Conservation (phyloP, 2,329 filamentous ascomycete genomes). For the Dactylellina leptospora region DNA sequence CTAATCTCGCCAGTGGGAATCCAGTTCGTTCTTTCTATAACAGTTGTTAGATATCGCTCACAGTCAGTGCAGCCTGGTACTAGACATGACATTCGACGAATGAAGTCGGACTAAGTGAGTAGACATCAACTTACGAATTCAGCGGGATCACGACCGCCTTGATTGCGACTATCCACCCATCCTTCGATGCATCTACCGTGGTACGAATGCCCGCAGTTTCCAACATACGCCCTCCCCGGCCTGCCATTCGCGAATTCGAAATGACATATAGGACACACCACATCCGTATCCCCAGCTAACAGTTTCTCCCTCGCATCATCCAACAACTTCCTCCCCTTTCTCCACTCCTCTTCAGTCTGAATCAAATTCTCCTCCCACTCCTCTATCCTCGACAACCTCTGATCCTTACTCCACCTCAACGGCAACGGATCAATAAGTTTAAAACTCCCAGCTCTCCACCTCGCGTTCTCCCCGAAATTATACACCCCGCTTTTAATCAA, state of each 20-base stretch:
- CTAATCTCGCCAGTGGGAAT: slow-evolving; percentile 16
- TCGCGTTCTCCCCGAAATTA: not conserved
- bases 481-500: slow-evolving; percentile 18
- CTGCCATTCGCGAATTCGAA: not conserved
- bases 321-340: not conserved
- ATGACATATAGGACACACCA: slow-evolving; percentile 18
- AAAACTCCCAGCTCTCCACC: slow-evolving; percentile 13
- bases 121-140: slow-evolving; percentile 27
- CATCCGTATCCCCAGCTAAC: not conserved
- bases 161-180: slow-evolving; percentile 13
- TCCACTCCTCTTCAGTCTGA: slow-evolving; percentile 14
- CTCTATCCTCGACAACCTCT: slow-evolving; percentile 10
- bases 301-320: slow-evolving; percentile 11
- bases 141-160: slow-evolving; percentile 9
- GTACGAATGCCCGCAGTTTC: slow-evolving; percentile 29
- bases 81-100: too few species aligned
- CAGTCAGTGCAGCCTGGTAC: too few species aligned
- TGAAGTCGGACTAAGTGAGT: too few species aligned
- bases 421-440: slow-evolving; percentile 24
- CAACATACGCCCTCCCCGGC: not conserved
- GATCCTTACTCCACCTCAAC: slow-evolving; percentile 6
- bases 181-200: slow-evolving; percentile 15
- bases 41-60: not conserved
- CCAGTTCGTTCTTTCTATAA: slow-evolving; percentile 10
- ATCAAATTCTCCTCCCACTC: slow-evolving; percentile 12